Evolutionary conservation across 768 basidiomycete species (phyloP).

Genomic region (Termitomyces heimii): DNA sequence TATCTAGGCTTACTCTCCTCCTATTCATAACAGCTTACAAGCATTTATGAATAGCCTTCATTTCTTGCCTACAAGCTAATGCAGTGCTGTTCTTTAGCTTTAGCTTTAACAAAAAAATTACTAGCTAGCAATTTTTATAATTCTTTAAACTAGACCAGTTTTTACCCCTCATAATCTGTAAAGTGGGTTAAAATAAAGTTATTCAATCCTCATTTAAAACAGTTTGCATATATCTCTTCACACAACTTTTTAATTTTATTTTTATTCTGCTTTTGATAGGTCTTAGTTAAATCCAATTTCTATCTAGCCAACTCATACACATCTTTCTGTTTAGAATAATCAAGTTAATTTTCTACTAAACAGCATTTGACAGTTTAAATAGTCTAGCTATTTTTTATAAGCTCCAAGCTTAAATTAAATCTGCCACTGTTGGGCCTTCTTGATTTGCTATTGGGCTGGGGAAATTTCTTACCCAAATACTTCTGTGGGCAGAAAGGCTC

Average conservation of each 20-base stretch:
- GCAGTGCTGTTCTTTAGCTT: not conserved
- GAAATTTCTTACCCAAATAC: not conserved
- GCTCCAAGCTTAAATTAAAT: not conserved
- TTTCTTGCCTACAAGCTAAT: not conserved
- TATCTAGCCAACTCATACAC: not conserved
- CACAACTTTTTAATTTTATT: not conserved
- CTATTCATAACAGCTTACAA: not conserved
- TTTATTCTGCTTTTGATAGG: not conserved
- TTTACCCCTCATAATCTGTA: not conserved
- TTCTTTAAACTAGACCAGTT: not conserved
- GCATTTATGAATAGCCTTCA: not conserved
- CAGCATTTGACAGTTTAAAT: not conserved
- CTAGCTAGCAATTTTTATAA: not conserved
- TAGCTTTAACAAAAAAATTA: not conserved
- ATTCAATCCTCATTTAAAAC: not conserved
- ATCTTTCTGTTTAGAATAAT: not conserved
- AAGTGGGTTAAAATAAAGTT: not conserved
- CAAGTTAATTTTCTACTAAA: not conserved
- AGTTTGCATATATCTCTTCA: not conserved
- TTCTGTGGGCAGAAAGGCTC: not conserved
- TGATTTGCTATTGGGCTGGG: slow-evolving; percentile 4
- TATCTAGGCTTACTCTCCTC: not conserved
- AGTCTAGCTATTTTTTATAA: not conserved
- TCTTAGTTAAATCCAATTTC: slow-evolving; percentile 3
- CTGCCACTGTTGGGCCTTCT: slow-evolving; percentile 6